Conservation (phyloP, 2,329 filamentous ascomycete genomes). For the Hirsutella rhossiliensis region DNA sequence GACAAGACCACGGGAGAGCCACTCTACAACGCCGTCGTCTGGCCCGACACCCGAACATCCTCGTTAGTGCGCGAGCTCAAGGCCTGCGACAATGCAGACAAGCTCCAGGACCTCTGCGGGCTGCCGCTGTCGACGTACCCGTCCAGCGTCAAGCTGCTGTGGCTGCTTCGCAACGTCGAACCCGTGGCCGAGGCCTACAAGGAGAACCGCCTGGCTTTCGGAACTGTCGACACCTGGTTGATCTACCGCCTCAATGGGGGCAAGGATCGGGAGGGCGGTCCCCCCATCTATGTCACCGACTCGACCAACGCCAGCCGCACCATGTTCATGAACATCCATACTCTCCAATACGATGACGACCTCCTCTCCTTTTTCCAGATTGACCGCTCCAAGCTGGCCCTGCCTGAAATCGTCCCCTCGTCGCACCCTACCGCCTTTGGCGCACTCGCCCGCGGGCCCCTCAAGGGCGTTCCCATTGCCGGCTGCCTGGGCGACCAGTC, state of each 20-base stretch:
- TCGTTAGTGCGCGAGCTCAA: conserved; percentile 66
- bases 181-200: conserved; percentile 65
- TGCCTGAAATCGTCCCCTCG: conserved; percentile 77
- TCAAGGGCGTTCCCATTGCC: conserved; percentile 63
- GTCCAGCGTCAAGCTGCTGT: conserved; percentile 73
- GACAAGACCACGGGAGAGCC: conserved; percentile 69
- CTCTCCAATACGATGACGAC: conserved; percentile 65
- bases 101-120: conserved; percentile 60
- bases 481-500: conserved; percentile 83
- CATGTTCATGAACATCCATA: conserved; percentile 88
- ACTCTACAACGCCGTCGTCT: conserved; percentile 75
- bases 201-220: conserved; percentile 64
- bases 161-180: conserved; percentile 63
- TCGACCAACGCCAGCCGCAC: conserved; percentile 80
- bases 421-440: conserved; percentile 66
- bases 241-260: conserved; percentile 76
- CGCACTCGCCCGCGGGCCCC: conserved; percentile 46
- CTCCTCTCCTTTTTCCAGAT: conserved; percentile 72
- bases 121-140: conserved; percentile 82
- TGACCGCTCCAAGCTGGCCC: conserved; percentile 50
- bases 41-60: conserved; percentile 75
- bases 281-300: conserved; percentile 68
- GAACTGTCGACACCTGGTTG: conserved; percentile 82
- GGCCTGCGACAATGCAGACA: conserved; percentile 51
- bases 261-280: conserved; percentile 36